Evolutionary conservation across 2,329 filamentous ascomycete genomes (phyloP).

Genomic region (Nemania sp.): DNA sequence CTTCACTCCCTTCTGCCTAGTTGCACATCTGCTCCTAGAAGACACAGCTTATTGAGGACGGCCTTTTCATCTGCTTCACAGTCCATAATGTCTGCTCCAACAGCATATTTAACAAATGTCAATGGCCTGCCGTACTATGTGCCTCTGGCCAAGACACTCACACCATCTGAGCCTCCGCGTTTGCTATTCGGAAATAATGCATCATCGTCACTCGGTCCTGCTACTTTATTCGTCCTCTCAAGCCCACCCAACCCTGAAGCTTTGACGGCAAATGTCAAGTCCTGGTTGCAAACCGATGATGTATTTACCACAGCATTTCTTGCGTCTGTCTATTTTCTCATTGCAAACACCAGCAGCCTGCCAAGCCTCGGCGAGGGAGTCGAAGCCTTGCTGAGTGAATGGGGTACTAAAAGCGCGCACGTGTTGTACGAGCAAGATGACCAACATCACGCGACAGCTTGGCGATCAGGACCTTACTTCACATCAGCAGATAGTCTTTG

Average conservation of each 20-base stretch:
- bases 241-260: not conserved
- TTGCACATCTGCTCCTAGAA: not conserved
- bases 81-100: not conserved
- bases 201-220: conserved; percentile 1
- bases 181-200: not conserved
- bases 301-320: not conserved
- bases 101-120: not conserved
- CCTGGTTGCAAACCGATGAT: not conserved
- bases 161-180: not conserved
- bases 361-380: not conserved
- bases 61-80: not conserved
- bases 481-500: conserved; percentile 1
- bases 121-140: conserved; percentile 1
- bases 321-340: not conserved
- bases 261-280: not conserved
- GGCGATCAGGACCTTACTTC: conserved; percentile 3
- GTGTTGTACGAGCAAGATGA: not conserved
- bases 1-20: not conserved
- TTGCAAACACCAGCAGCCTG: not conserved
- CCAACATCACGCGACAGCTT: not conserved
- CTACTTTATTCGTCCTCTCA: conserved; percentile 1
- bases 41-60: not conserved
- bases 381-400: not conserved
- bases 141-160: not conserved
- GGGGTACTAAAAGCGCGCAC: not conserved